Conservation (phyloP, 257 asterid species). For the Nicotiana knightiana region DNA sequence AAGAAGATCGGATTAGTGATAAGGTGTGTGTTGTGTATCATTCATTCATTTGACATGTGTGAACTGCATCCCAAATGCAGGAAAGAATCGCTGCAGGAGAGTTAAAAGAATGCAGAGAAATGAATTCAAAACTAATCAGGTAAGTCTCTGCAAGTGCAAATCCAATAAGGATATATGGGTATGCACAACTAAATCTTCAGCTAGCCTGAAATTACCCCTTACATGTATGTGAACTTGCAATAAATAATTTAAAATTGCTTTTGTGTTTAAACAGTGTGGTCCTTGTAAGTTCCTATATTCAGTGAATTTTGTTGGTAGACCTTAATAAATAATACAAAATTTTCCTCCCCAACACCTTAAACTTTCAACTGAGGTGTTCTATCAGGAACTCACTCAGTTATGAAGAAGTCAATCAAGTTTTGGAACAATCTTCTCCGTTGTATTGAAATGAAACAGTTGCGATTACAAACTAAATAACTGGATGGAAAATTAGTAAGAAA, state of each 20-base stretch:
- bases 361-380: background rate
- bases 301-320: background rate
- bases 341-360: background rate
- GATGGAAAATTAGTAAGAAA: no score
- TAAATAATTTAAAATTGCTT: background rate
- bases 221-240: background rate
- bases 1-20: conserved; percentile 29
- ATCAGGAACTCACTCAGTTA: no score
- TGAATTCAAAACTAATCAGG: conserved; percentile 48
- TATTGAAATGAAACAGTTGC: no score
- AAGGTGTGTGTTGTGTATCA: background rate
- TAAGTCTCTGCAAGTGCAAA: conserved; percentile 7
- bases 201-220: background rate
- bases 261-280: background rate
- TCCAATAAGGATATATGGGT: background rate
- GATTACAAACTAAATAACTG: no score
- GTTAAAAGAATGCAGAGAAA: conserved; percentile 31
- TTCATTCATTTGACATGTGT: background rate
- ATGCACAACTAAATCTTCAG: background rate
- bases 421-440: no score
- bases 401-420: no score
- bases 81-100: conserved; percentile 33
- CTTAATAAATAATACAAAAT: background rate
- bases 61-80: conserved; percentile 27
- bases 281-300: background rate